A percentile compares a stretch with the other conserved stretches of the same genome.
phyloP scores from a whole-genome alignment of 1,284 basidiomycete species.

The Lentinula novae-zelandiae region DNA sequence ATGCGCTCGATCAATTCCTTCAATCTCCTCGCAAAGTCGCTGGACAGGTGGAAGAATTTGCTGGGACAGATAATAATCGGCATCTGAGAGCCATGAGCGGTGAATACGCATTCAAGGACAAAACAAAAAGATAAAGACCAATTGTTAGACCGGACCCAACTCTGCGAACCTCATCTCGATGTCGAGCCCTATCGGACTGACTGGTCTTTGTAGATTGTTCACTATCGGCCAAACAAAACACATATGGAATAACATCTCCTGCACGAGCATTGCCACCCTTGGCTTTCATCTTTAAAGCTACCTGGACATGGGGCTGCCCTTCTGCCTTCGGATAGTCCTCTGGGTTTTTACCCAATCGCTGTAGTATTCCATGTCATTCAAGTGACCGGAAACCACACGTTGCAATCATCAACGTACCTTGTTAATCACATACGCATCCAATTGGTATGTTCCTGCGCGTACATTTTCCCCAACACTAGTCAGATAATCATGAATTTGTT shows the following conservation, averaged over 20 bases:
- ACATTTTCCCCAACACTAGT: slow-evolving; percentile 73
- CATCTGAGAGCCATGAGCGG: slow-evolving; percentile 50
- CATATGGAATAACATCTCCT: slow-evolving; percentile 95
- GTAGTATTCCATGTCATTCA: slow-evolving; percentile 5
- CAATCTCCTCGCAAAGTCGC: slow-evolving; percentile 93
- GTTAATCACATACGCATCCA: slow-evolving; percentile 94
- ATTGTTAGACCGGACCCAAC: slow-evolving; percentile 66
- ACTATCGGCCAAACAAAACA: slow-evolving; percentile 84
- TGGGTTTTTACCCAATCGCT: slow-evolving; percentile 93
- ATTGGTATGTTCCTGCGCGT: slow-evolving; percentile 69
- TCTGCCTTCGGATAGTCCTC: slow-evolving; percentile 97
- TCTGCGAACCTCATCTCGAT: slow-evolving; percentile 89
- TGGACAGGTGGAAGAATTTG: slow-evolving; percentile 96
- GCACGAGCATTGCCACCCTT: slow-evolving; percentile 77
- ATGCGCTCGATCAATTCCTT: slow-evolving; percentile 89
- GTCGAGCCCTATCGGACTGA: slow-evolving; percentile 89
- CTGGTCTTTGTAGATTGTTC: slow-evolving; percentile 72
- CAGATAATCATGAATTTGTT: slow-evolving; percentile 93
- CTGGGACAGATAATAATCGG: slow-evolving; percentile 87
- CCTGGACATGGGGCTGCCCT: slow-evolving; percentile 94
- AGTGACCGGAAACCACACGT: background rate
- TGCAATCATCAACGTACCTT: slow-evolving; percentile 51
- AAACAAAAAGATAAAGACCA: slow-evolving; percentile 42
- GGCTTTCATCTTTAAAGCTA: slow-evolving; percentile 88
- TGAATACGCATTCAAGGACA: background rate